phyloP scores from a whole-genome alignment of 2,329 filamentous ascomycete genomes.

The Paecilomyces dactylethromorphus region DNA sequence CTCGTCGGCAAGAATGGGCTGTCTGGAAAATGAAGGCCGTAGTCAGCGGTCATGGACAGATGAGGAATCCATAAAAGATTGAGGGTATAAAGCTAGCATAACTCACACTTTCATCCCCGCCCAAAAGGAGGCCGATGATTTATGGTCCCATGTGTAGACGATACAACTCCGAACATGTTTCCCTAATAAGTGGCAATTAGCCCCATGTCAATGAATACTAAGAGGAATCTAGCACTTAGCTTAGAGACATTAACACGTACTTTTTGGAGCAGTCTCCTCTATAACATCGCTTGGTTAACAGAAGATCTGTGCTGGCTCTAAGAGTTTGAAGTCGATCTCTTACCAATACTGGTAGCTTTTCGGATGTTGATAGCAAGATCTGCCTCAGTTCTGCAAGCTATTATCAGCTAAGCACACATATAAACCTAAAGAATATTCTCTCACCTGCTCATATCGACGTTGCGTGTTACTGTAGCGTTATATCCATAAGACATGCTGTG shows the following conservation, averaged over 20 bases:
- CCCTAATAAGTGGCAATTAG: constrained; percentile 32
- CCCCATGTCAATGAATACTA: not conserved
- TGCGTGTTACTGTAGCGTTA: not conserved
- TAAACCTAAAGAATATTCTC: constrained; percentile 8
- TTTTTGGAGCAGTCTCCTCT: constrained; percentile 63
- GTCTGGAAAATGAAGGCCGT: constrained; percentile 44
- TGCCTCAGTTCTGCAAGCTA: constrained; percentile 48
- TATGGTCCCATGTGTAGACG: constrained; percentile 99
- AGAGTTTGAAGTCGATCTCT: constrained; percentile 10
- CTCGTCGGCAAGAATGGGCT: constrained; percentile 97
- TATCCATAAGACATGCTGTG: not conserved
- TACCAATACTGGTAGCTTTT: constrained; percentile 59
- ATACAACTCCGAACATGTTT: constrained; percentile 98
- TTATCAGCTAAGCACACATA: not conserved
- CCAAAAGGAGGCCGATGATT: constrained; percentile 93
- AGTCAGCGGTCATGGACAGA: constrained; percentile 1
- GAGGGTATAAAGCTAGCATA: constrained; percentile 4
- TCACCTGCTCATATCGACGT: constrained; percentile 56
- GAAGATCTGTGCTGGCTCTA: constrained; percentile 8
- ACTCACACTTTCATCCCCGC: constrained; percentile 94
- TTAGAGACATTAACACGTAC: constrained; percentile 32
- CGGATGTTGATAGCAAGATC: constrained; percentile 61
- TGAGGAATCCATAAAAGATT: not conserved
- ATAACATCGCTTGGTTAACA: constrained; percentile 3
- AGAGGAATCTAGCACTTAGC: constrained; percentile 1